Conservation (phyloP, 176 grass and related monocot species). For the Carex myosuroides region DNA sequence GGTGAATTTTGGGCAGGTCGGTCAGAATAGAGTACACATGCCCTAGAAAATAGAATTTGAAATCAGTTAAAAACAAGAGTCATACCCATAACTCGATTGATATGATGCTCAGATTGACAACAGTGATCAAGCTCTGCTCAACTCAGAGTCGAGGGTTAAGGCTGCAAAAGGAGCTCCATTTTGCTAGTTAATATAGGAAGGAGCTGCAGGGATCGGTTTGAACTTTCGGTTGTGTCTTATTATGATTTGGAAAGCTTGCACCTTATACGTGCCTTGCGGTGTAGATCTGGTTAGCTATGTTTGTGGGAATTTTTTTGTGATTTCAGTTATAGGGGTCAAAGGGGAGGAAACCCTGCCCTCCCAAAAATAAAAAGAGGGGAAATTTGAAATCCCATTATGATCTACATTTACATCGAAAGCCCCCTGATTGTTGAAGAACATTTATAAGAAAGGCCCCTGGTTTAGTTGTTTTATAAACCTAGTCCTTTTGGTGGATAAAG, state of each 20-base stretch:
- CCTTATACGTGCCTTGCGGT: not conserved
- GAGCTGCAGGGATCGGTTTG: not conserved
- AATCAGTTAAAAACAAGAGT: not conserved
- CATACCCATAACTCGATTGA: not conserved
- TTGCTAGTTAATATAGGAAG: not conserved
- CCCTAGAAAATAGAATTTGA: slow-evolving; percentile 33
- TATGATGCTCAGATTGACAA: not conserved
- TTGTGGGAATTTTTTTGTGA: not conserved
- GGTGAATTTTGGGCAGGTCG: slow-evolving; percentile 40
- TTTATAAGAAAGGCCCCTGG: not conserved
- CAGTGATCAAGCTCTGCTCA: not conserved
- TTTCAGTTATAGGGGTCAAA: not conserved
- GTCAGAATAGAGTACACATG: slow-evolving; percentile 60
- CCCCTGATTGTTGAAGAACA: not conserved
- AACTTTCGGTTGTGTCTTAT: not conserved
- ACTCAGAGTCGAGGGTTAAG: not conserved
- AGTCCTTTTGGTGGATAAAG: not conserved
- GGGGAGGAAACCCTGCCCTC: not conserved
- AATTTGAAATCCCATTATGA: not conserved
- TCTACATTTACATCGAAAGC: not conserved
- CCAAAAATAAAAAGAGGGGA: not conserved
- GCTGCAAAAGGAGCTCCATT: not conserved
- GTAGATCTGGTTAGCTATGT: not conserved
- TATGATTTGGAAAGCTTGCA: not conserved
- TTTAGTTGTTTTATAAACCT: not conserved